Evolutionary conservation across 495 filamentous ascomycete genomes (phyloP).

Genomic region (Penicillium cinerascens): DNA sequence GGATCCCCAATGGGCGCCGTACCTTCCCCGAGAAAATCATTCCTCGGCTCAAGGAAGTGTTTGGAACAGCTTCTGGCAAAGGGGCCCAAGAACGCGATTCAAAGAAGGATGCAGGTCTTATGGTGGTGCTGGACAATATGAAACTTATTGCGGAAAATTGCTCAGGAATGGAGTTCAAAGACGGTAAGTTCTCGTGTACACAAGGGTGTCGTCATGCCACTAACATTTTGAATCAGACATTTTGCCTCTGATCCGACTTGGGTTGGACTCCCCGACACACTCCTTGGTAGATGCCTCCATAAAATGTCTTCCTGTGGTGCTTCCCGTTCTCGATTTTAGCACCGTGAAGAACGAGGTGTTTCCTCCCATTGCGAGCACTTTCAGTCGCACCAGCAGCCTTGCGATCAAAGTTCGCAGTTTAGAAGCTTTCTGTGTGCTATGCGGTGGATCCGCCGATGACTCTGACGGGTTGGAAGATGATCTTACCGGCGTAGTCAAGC

Average conservation of each 20-base stretch:
- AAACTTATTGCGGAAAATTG: constrained; percentile 70
- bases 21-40: constrained; percentile 80
- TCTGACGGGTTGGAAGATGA: constrained; percentile 56
- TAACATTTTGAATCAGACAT: constrained; percentile 55
- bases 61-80: constrained; percentile 54
- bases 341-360: constrained; percentile 96
- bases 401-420: constrained; percentile 89
- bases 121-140: constrained; percentile 83
- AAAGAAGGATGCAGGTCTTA: constrained; percentile 81
- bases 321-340: constrained; percentile 86
- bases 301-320: constrained; percentile 64
- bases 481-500: constrained; percentile 59
- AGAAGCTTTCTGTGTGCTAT: constrained; percentile 84
- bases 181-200: constrained; percentile 52
- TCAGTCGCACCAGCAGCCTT: constrained; percentile 86
- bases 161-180: constrained; percentile 89
- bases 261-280: constrained; percentile 84
- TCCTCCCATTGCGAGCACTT: constrained; percentile 81
- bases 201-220: not conserved
- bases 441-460: constrained; percentile 59
- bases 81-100: constrained; percentile 66
- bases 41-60: constrained; percentile 78
- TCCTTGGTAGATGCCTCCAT: constrained; percentile 81
- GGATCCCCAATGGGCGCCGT: constrained; percentile 70
- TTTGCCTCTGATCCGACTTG: constrained; percentile 74